phyloP scores from a whole-genome alignment of 2,329 filamentous ascomycete genomes.

The Hymenoscyphus linearis region DNA sequence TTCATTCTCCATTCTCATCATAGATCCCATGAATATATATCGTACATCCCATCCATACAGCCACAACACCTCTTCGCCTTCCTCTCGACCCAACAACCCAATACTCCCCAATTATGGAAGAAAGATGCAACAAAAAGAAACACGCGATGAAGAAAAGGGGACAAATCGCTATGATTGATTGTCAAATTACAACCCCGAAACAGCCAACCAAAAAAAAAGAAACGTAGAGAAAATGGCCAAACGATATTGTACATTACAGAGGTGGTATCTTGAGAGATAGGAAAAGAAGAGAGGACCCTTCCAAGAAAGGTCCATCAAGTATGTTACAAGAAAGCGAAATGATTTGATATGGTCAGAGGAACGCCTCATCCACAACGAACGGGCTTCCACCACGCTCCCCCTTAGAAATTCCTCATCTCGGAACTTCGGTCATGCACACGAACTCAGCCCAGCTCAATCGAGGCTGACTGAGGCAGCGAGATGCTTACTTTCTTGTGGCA shows the following conservation, averaged over 20 bases:
- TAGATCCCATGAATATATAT: no score
- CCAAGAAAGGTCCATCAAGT: conserved; percentile 11
- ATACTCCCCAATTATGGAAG: no score
- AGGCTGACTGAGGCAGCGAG: background rate
- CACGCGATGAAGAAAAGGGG: no score
- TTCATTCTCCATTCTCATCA: no score
- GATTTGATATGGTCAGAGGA: background rate
- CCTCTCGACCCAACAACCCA: no score
- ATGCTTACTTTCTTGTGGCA: background rate
- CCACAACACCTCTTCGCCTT: no score
- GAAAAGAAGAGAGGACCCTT: conserved; percentile 9
- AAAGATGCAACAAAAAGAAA: no score
- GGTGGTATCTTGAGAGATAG: conserved; percentile 23
- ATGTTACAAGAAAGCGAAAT: conserved; percentile 20
- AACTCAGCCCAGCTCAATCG: background rate
- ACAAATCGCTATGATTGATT: no score
- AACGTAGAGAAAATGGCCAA: conserved; percentile 1
- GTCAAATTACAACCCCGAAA: background rate
- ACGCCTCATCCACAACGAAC: no score
- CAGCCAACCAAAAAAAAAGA: background rate
- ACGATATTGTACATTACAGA: conserved; percentile 21
- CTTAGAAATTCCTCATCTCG: no score
- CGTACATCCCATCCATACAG: no score
- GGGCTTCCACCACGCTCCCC: background rate
- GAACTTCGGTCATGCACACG: no score